Percentiles rank a stretch among this genome's conserved stretches.
Conservation (phyloP, 1,284 basidiomycete species). For the Cryptococcus sp. region DNA sequence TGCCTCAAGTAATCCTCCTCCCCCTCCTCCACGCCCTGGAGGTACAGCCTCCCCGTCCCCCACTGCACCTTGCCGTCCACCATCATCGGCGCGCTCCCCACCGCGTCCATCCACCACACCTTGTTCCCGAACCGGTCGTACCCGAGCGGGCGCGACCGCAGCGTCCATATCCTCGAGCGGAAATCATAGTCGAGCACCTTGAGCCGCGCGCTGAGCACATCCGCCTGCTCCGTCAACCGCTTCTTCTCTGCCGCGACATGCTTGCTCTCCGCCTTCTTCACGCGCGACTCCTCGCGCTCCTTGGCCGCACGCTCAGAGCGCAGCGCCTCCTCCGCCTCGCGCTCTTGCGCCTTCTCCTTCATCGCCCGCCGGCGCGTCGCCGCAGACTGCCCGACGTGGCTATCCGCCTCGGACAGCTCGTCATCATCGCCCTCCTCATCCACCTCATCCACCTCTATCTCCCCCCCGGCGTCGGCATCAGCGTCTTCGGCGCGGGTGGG, state of each 20-base stretch:
- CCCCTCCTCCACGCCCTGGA: slow-evolving; percentile 80
- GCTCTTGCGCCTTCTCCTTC: slow-evolving; percentile 42
- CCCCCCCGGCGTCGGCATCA: too few species aligned
- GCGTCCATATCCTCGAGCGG: slow-evolving; percentile 73
- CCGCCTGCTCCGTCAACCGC: slow-evolving; percentile 80
- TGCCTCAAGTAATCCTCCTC: slow-evolving; percentile 64
- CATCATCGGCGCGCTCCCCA: slow-evolving; percentile 75
- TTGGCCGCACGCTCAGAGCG: slow-evolving; percentile 58
- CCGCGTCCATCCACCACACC: slow-evolving; percentile 98
- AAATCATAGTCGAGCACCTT: slow-evolving; percentile 91
- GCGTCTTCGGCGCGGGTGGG: too few species aligned
- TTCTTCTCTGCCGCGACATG: slow-evolving; percentile 59
- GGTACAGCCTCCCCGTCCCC: slow-evolving; percentile 81
- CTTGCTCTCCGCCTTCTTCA: slow-evolving; percentile 37
- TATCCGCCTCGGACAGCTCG: slow-evolving; percentile 12
- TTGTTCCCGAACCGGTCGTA: slow-evolving; percentile 90
- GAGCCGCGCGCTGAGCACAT: slow-evolving; percentile 69
- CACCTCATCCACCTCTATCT: slow-evolving; percentile 24
- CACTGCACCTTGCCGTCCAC: slow-evolving; percentile 64
- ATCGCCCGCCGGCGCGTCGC: slow-evolving; percentile 43
- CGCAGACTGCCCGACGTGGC: slow-evolving; percentile 12
- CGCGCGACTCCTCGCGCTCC: slow-evolving; percentile 33
- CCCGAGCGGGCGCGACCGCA: slow-evolving; percentile 83
- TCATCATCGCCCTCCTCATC: slow-evolving; percentile 22
- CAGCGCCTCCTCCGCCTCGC: slow-evolving; percentile 58